Evolutionary conservation across 345 rosid genomes (phyloP), one percentile per base, ranked within the genome.

Genomic region (Linum lewisii): DNA sequence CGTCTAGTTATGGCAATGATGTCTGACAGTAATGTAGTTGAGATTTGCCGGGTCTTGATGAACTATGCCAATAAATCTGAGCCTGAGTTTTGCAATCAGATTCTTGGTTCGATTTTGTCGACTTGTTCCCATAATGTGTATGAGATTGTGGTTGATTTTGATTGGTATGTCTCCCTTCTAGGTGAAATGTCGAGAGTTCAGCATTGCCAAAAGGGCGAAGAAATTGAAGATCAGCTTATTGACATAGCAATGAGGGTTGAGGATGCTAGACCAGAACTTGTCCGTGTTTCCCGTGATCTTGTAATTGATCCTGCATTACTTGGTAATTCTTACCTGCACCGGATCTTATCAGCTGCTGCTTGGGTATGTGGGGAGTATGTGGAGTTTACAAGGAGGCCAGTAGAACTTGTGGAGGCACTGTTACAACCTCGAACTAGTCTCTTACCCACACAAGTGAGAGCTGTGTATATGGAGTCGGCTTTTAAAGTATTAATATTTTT

Each of bases 291-390:
- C 69, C 87, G 92, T 62, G 81, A 79, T 32, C 73, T 93, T 72
- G 74, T 93, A 45, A 90, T 90, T 65, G 99, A 93, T 80, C 99
- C 99, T 63, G 97, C 99, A 24, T 81, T 93, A 70, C 96, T 93
- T 64, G 96, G 96, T 26, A 85, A 87, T 69, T 81, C 77, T 45
- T 87, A 71, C 77, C 69, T 90, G 85, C 84, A 84, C 64, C 77
- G 83, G 19, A 75, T 90, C 65, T 69, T 90, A 72, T 87, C 87
- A 14, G 96, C 97, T 63, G 90, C 97, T 70, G 92, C 99, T 54
- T 93, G 99, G 97, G 77, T 81, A 6, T 85, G 86, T 10, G 99
- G 97, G 47, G 97, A 90, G 57, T 93, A 84, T 68, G 83, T 87
- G 60, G 82, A 85, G 69, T 85, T 79, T 64, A 81, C 78, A 21